These are phyloP conservation scores for Acanthamoeba lenticulata DNA, from an alignment of 208 protist species.

Conservation along the genomic window DNA sequence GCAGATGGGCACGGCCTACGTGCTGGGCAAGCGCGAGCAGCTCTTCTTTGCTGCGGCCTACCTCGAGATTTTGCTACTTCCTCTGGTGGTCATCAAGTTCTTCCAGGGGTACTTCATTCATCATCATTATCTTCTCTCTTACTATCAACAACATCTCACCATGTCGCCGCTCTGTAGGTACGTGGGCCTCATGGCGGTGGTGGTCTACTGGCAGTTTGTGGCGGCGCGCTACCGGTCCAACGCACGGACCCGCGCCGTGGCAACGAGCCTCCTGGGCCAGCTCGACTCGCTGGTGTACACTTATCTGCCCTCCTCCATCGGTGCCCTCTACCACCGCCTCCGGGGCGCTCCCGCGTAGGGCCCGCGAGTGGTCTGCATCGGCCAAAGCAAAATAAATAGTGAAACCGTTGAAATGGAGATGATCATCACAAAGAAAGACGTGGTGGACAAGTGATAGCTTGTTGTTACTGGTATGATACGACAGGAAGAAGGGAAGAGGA, in stretches of 20 bases:
- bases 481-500: too few relatives aligned
- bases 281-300: background rate
- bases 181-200: background rate
- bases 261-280: background rate
- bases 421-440: too few relatives aligned
- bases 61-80: background rate
- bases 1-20: background rate
- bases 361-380: too few relatives aligned
- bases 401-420: too few relatives aligned
- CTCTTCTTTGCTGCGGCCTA: background rate
- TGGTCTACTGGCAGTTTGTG: background rate
- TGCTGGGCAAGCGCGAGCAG: background rate
- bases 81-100: background rate
- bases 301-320: background rate
- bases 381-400: too few relatives aligned
- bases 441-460: too few relatives aligned
- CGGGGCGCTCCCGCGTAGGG: too few relatives aligned
- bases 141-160: background rate
- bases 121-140: background rate
- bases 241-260: background rate
- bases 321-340: background rate
- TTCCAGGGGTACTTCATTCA: background rate
- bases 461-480: too few relatives aligned
- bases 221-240: background rate
- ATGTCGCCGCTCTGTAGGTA: background rate